Conservation (phyloP, 2,329 filamentous ascomycete genomes). For the Trichoderma sp. region DNA sequence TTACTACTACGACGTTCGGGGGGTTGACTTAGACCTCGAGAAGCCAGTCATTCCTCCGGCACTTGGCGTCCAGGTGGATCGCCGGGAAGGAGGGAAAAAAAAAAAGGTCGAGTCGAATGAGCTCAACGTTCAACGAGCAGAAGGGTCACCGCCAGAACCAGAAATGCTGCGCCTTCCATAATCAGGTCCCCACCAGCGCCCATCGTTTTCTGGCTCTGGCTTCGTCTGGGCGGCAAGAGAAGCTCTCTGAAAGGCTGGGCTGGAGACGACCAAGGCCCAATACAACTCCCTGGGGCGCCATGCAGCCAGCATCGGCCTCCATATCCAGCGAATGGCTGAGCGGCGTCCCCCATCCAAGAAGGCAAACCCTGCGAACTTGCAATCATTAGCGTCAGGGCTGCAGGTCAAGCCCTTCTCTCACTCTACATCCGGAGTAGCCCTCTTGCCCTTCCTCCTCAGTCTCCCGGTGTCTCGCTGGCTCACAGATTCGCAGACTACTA, state of each 20-base stretch:
- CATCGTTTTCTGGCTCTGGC: conserved; percentile 32
- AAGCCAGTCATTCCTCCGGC: conserved; percentile 13
- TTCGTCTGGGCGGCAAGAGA: conserved; percentile 43
- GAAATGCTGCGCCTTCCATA: conserved; percentile 20
- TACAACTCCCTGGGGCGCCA: conserved; percentile 31
- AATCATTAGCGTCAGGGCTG: conserved; percentile 29
- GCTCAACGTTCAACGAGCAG: not conserved
- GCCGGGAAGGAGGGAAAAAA: not conserved
- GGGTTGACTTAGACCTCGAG: conserved; percentile 6
- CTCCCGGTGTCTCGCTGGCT: not conserved
- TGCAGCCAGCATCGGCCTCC: conserved; percentile 25
- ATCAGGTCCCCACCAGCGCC: conserved; percentile 21
- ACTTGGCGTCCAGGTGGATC: conserved; percentile 20
- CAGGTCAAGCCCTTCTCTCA: conserved; percentile 14
- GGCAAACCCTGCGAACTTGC: conserved; percentile 14
- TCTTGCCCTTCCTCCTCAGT: not conserved
- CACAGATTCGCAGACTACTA: no score
- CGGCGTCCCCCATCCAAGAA: conserved; percentile 21
- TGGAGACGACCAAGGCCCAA: conserved; percentile 26
- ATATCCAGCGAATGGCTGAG: conserved; percentile 26
- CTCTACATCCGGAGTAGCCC: not conserved
- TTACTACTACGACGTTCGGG: not conserved
- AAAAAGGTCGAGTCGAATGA: not conserved
- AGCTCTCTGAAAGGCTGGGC: conserved; percentile 45
- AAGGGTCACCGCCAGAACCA: conserved; percentile 25